Conservation (phyloP, 371 early-diverging fungal genomes). For the Apophysomyces ossiformis region DNA sequence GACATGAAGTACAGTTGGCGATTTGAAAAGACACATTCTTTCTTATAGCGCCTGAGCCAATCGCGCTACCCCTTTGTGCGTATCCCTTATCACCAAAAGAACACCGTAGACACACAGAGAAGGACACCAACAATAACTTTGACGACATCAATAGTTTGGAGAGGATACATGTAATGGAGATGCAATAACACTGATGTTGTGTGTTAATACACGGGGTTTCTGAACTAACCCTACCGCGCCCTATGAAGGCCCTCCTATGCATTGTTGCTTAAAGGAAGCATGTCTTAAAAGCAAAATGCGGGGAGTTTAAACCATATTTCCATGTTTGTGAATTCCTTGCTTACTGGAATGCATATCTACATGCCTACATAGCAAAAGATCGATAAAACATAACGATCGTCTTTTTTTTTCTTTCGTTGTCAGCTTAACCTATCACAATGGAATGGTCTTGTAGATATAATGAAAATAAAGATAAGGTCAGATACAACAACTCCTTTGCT, state of each 20-base stretch:
- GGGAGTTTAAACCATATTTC: background rate
- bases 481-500: background rate
- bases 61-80: background rate
- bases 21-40: slow-evolving; percentile 1
- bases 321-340: background rate
- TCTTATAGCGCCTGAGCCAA: slow-evolving; percentile 1
- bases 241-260: background rate
- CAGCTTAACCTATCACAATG: background rate
- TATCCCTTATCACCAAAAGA: background rate
- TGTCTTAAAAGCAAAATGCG: no score
- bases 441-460: background rate
- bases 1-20: background rate
- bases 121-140: background rate
- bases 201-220: background rate
- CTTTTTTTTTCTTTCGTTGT: background rate
- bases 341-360: slow-evolving; percentile 3
- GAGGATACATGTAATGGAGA: background rate
- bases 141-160: background rate
- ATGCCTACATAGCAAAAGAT: slow-evolving; percentile 3
- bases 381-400: background rate
- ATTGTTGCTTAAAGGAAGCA: background rate
- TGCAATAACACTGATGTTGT: background rate
- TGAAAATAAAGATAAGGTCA: background rate
- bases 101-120: no score
- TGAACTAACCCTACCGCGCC: slow-evolving; percentile 1